Percentiles rank a stretch among this genome's conserved stretches.
Conservation (phyloP, 495 filamentous ascomycete species). For the Staphylotrichum tortipilum region DNA sequence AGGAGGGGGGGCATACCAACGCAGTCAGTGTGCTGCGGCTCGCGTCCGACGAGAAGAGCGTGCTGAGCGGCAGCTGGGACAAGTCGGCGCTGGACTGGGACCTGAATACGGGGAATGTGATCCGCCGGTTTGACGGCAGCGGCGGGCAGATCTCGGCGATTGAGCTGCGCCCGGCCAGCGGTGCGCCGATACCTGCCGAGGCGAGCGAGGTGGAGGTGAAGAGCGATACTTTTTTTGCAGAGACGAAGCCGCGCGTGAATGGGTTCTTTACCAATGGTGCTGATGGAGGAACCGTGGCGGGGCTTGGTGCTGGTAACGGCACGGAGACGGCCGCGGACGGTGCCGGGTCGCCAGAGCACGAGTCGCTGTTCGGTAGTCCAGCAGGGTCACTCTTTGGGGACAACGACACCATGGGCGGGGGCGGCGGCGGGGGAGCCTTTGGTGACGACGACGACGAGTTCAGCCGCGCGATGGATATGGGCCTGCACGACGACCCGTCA, state of each 20-base stretch:
- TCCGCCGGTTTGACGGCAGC: slow-evolving; percentile 63
- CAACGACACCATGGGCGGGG: slow-evolving; percentile 50
- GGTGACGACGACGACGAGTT: slow-evolving; percentile 85
- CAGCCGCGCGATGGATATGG: slow-evolving; percentile 63
- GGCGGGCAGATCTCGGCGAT: slow-evolving; percentile 82
- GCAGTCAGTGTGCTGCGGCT: slow-evolving; percentile 84
- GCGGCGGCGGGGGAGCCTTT: slow-evolving; percentile 47
- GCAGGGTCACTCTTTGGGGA: slow-evolving; percentile 52
- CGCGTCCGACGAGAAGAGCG: slow-evolving; percentile 73
- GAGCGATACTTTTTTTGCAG: slow-evolving; percentile 54
- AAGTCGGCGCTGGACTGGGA: slow-evolving; percentile 93
- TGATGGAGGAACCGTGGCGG: not conserved
- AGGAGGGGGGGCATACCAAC: slow-evolving; percentile 63
- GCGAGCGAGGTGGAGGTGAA: slow-evolving; percentile 47
- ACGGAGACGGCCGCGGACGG: slow-evolving; percentile 22
- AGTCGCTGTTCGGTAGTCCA: slow-evolving; percentile 56
- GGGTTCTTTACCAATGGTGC: slow-evolving; percentile 35
- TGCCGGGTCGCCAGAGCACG: slow-evolving; percentile 59
- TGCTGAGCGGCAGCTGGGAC: slow-evolving; percentile 95
- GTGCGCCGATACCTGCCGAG: slow-evolving; percentile 63
- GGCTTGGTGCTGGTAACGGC: not conserved
- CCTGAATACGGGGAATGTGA: slow-evolving; percentile 73
- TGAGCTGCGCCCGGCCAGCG: slow-evolving; percentile 73
- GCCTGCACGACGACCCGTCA: slow-evolving; percentile 30
- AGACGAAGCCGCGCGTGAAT: slow-evolving; percentile 43